phyloP scores from a whole-genome alignment of 352 stramenopile genomes.

The Phytophthora pistaciae region DNA sequence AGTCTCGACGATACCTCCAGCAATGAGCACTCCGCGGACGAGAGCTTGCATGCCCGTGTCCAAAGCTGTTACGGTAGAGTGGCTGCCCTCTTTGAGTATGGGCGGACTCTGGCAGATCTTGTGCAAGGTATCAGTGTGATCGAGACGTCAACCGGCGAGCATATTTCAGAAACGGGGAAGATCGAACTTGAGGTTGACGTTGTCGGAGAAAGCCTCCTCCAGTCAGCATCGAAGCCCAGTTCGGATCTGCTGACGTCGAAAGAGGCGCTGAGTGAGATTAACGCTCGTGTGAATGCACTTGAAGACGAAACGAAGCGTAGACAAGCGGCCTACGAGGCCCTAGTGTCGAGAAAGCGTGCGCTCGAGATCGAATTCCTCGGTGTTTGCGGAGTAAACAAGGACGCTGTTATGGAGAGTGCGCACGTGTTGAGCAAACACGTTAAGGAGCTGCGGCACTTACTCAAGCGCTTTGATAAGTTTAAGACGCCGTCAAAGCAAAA shows the following conservation, averaged over 20 bases:
- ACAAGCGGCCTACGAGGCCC: constrained; percentile 13
- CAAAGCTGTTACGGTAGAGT: constrained; percentile 50
- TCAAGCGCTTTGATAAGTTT: constrained; percentile 58
- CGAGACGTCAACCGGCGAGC: constrained; percentile 52
- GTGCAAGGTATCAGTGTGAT: constrained; percentile 61
- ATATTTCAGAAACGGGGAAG: not conserved
- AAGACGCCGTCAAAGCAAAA: constrained; percentile 37
- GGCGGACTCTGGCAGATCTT: constrained; percentile 51
- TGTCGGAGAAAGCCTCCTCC: constrained; percentile 43
- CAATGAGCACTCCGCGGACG: constrained; percentile 9
- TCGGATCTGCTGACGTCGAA: constrained; percentile 17
- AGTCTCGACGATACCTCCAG: constrained; percentile 22
- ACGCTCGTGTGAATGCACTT: constrained; percentile 14
- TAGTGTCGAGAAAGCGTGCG: constrained; percentile 15
- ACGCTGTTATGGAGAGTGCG: constrained; percentile 19
- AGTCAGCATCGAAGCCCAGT: constrained; percentile 24
- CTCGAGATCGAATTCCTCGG: constrained; percentile 18
- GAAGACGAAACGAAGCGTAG: constrained; percentile 32
- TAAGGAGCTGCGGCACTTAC: constrained; percentile 38
- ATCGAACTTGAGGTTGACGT: constrained; percentile 60
- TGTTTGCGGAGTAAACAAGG: constrained; percentile 29
- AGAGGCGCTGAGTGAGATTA: constrained; percentile 18
- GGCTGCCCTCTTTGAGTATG: constrained; percentile 47
- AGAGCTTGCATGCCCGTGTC: constrained; percentile 40
- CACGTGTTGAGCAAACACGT: constrained; percentile 19